Evolutionary conservation across 1,284 basidiomycete genomes (phyloP), one percentile per base, ranked within the genome.

Genomic region (Polyporus tsugae): DNA sequence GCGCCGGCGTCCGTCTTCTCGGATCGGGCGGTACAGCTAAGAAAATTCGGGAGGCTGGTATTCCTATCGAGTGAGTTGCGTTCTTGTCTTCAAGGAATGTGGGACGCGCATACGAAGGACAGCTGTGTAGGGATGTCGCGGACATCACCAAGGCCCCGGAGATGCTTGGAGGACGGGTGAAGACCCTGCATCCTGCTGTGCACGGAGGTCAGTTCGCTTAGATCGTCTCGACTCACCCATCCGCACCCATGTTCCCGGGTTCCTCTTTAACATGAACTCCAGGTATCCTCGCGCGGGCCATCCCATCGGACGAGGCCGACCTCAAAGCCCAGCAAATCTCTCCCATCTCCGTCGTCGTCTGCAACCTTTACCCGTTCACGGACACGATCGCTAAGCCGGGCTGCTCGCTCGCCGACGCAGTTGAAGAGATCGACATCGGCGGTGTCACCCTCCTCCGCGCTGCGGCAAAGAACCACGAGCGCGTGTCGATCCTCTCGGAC

Each of bases 71-170:
- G 96, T 95, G 77, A 75, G 93, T 86, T 7, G 46, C 22, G 4
- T 19, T 57, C 25, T 13, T 42, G 2, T 17, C n/a, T 42, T 41
- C 10, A 25, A 13, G 22, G 59, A 22, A 15, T 36, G 2, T 1
- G 4, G n/a, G 22, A 25, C 9, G n/a, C 19, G 46, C 49, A 29
- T 53, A 35, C 11, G 5, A 42, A 62, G 36, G 41, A 2, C 9
- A 29, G 9, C 41, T 17, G 6, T 22, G 35, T 74, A 98, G 97
- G 74, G 98, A 99, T 89, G 97, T 99, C 58, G 96, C 96, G 25
- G 95, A 96, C 78, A 94, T 99, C 82, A 99, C 98, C 63, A 97
- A 97, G 78, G 97, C 97, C 0, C 98, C 97, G n/a, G 98, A 99
- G 82, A 99, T 99, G 96, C 89, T 99, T 17, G 97, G 97, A 65